These are phyloP conservation scores for Sporothrix humicola DNA, from an alignment of 2,329 filamentous ascomycete species.

Conservation along the genomic window DNA sequence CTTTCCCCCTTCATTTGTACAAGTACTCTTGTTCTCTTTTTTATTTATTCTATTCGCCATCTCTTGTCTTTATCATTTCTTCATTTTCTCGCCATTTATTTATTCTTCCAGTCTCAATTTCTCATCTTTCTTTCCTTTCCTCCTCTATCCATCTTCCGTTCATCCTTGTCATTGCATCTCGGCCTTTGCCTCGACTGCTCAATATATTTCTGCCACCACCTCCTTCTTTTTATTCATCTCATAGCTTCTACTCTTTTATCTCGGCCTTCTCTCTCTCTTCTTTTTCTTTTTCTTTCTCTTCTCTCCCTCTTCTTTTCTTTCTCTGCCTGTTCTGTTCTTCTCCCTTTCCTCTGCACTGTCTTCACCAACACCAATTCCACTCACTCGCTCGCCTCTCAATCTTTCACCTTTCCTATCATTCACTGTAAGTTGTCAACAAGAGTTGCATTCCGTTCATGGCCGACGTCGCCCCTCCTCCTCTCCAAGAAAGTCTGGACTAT, in stretches of 20 bases:
- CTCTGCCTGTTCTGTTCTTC: not conserved
- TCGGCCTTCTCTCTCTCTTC: not conserved
- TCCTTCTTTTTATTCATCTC: slow-evolving; percentile 3
- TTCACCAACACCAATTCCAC: slow-evolving; percentile 1
- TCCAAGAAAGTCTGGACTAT: slow-evolving; percentile 44
- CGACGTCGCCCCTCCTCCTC: slow-evolving; percentile 44
- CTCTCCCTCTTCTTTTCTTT: not conserved
- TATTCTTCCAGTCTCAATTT: not conserved
- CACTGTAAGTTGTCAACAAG: slow-evolving; percentile 31
- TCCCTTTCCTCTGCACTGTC: not conserved
- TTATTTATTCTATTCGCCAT: slow-evolving; percentile 12
- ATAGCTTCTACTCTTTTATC: not conserved
- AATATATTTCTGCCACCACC: slow-evolving; percentile 24
- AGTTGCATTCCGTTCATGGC: slow-evolving; percentile 45
- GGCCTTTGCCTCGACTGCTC: slow-evolving; percentile 1
- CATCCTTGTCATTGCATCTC: slow-evolving; percentile 22
- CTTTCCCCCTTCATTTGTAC: slow-evolving; percentile 2
- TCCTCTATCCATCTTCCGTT: slow-evolving; percentile 16
- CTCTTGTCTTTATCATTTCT: not conserved
- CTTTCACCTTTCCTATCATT: slow-evolving; percentile 12
- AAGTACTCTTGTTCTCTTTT: not conserved
- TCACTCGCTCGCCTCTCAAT: slow-evolving; percentile 1
- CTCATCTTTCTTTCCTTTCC: not conserved
- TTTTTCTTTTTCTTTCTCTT: slow-evolving; percentile 12
- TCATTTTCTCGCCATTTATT: not conserved